A percentile compares a stretch with the other conserved stretches of the same genome.
phyloP scores from a whole-genome alignment of 495 filamentous ascomycete genomes.

The Lasiosphaeriaceae sp. region DNA sequence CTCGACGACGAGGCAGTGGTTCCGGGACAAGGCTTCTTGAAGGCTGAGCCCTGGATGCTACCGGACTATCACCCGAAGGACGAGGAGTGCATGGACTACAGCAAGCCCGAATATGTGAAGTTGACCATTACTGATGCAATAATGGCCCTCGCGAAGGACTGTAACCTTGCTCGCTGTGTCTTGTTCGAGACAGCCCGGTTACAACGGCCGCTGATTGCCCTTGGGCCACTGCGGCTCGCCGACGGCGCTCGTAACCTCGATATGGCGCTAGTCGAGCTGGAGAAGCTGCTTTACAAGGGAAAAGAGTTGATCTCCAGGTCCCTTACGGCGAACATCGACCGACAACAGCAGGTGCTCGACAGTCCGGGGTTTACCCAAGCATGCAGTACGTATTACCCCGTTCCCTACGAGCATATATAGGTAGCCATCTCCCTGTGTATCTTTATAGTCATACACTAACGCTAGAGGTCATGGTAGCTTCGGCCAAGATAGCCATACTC shows the following conservation, averaged over 20 bases:
- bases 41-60: background rate
- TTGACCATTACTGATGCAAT: background rate
- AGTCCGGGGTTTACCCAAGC: background rate
- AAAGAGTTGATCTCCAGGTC: background rate
- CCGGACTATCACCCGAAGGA: background rate
- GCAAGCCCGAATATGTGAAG: background rate
- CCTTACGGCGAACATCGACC: background rate
- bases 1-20: background rate
- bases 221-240: background rate
- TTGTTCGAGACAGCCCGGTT: background rate
- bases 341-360: background rate
- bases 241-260: background rate
- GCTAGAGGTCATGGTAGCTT: background rate
- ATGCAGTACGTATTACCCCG: background rate
- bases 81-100: background rate
- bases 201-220: background rate
- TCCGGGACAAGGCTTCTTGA: background rate
- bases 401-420: background rate
- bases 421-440: background rate
- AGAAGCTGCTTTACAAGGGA: background rate
- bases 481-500: background rate
- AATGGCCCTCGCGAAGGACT: background rate
- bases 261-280: background rate
- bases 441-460: background rate
- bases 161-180: background rate